phyloP scores from a whole-genome alignment of 1,284 basidiomycete genomes.

The Cutaneotrichosporon cavernicola region DNA sequence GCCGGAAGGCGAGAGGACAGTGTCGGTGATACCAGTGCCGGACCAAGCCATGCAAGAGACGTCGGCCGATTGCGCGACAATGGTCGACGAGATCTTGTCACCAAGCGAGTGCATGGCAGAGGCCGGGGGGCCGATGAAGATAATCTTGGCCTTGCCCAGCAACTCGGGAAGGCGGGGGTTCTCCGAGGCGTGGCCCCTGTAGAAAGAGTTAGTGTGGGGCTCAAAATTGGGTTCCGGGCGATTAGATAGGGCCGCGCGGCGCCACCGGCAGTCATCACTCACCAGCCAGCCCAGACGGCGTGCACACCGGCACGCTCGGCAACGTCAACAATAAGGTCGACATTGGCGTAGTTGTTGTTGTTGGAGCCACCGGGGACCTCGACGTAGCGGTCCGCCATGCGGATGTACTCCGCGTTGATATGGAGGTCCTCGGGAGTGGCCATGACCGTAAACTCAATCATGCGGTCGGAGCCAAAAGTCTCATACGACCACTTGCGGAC shows the following conservation, averaged over 20 bases:
- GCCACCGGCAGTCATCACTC: conserved; percentile 28
- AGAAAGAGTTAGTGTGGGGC: conserved; percentile 8
- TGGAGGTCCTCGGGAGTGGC: conserved; percentile 94
- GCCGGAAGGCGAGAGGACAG: conserved; percentile 77
- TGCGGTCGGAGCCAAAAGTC: conserved; percentile 93
- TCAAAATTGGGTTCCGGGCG: conserved; percentile 2
- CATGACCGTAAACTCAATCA: conserved; percentile 99
- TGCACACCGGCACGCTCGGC: conserved; percentile 97
- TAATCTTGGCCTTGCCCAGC: conserved; percentile 88
- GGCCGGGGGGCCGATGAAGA: conserved; percentile 98
- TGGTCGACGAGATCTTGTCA: conserved; percentile 99
- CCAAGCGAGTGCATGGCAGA: conserved; percentile 98
- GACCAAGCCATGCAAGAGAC: conserved; percentile 99
- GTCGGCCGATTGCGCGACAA: conserved; percentile 93
- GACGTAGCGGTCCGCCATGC: conserved; percentile 99
- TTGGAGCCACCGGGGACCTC: conserved; percentile 98
- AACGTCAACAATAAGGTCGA: conserved; percentile 97
- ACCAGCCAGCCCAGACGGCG: conserved; percentile 99
- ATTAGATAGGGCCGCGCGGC: conserved; percentile 12
- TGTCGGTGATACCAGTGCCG: conserved; percentile 89
- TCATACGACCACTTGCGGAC: conserved; percentile 99
- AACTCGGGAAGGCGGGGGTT: conserved; percentile 97
- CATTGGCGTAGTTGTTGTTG: conserved; percentile 99
- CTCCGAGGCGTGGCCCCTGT: conserved; percentile 93
- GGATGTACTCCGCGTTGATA: conserved; percentile 99